phyloP scores from a whole-genome alignment of 2,329 filamentous ascomycete species.

The Penicillium polonicum region DNA sequence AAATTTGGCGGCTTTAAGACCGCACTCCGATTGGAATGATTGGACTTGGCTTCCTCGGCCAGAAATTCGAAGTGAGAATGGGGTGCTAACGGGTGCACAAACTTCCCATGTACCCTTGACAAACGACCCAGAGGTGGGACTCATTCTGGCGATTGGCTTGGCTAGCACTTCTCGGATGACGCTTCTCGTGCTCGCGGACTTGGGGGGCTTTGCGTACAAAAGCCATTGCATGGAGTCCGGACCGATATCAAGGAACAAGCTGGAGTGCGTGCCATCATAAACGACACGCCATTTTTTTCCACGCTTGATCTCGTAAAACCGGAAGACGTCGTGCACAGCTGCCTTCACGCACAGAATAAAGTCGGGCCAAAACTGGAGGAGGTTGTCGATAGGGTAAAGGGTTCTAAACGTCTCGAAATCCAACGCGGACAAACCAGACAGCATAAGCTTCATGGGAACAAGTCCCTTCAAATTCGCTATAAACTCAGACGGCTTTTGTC shows the following conservation, averaged over 20 bases:
- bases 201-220: slow-evolving; percentile 48
- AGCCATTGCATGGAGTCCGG: slow-evolving; percentile 44
- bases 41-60: slow-evolving; percentile 34
- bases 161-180: slow-evolving; percentile 44
- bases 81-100: slow-evolving; percentile 40
- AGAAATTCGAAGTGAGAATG: slow-evolving; percentile 37
- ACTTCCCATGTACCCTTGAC: slow-evolving; percentile 48
- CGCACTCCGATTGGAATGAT: slow-evolving; percentile 43
- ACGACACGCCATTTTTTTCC: slow-evolving; percentile 32
- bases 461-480: slow-evolving; percentile 42
- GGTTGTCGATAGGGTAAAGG: slow-evolving; percentile 14
- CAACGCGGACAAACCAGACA: slow-evolving; percentile 31
- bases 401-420: slow-evolving; percentile 24
- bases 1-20: slow-evolving; percentile 40
- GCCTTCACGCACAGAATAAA: slow-evolving; percentile 34
- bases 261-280: slow-evolving; percentile 29
- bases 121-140: slow-evolving; percentile 30
- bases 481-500: slow-evolving; percentile 47
- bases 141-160: slow-evolving; percentile 51
- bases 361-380: slow-evolving; percentile 30
- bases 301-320: slow-evolving; percentile 32
- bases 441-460: slow-evolving; percentile 44
- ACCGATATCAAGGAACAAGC: slow-evolving; percentile 30
- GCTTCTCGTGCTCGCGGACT: slow-evolving; percentile 41
- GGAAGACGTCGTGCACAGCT: slow-evolving; percentile 29